Percentiles rank a stretch among this genome's conserved stretches.
Evolutionary conservation across 2,329 filamentous ascomycete genomes (phyloP).

Genomic region (Capronia americana): DNA sequence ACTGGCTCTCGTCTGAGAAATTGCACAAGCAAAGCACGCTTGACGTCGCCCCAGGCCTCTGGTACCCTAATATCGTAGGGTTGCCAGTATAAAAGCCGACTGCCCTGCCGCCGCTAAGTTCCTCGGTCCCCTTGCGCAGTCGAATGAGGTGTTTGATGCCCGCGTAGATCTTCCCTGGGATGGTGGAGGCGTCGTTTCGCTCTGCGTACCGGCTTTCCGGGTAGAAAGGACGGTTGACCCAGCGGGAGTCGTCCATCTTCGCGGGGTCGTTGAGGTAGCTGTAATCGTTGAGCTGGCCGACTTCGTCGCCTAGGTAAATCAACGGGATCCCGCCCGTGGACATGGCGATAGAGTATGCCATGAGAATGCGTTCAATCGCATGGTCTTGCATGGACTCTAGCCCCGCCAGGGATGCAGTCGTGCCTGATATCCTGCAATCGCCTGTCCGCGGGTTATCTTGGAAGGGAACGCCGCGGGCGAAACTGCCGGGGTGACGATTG

Average conservation of each 20-base stretch:
- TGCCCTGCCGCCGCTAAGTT: slow-evolving; percentile 35
- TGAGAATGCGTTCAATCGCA: slow-evolving; percentile 37
- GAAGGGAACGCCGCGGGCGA: slow-evolving; percentile 38
- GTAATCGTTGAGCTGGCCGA: slow-evolving; percentile 40
- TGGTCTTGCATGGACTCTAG: slow-evolving; percentile 37
- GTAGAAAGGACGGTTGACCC: slow-evolving; percentile 38
- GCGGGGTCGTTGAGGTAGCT: slow-evolving; percentile 37
- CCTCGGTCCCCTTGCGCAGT: slow-evolving; percentile 36
- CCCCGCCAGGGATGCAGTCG: slow-evolving; percentile 37
- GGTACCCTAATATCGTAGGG: slow-evolving; percentile 36
- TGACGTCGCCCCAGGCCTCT: slow-evolving; percentile 30
- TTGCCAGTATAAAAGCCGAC: slow-evolving; percentile 38
- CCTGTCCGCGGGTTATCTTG: slow-evolving; percentile 38
- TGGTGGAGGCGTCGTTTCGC: slow-evolving; percentile 32
- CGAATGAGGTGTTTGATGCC: slow-evolving; percentile 37
- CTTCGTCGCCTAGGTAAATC: slow-evolving; percentile 39
- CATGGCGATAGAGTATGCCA: slow-evolving; percentile 38
- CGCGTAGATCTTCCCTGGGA: slow-evolving; percentile 34
- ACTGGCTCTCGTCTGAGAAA: slow-evolving; percentile 36
- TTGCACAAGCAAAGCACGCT: slow-evolving; percentile 38
- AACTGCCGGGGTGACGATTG: slow-evolving; percentile 37
- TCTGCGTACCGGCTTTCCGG: slow-evolving; percentile 35
- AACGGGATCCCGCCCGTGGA: slow-evolving; percentile 38
- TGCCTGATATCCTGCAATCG: slow-evolving; percentile 39
- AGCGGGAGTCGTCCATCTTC: slow-evolving; percentile 39